These are phyloP conservation scores for Cucurbitaria berberidis DNA, from an alignment of 2,329 filamentous ascomycete species.

Conservation along the genomic window DNA sequence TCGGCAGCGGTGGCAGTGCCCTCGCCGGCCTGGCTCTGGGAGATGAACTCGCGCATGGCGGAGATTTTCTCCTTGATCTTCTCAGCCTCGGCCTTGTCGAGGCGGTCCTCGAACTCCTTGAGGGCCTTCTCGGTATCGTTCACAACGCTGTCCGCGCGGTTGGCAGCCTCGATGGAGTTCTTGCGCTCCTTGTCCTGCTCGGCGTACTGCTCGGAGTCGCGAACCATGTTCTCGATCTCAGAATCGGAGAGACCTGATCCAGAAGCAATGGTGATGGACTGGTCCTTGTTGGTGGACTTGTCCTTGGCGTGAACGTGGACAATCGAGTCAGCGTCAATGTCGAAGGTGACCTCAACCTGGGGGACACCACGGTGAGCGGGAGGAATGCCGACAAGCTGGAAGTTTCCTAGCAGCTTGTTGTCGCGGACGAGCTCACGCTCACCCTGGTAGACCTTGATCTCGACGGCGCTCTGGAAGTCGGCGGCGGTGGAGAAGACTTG, in stretches of 20 bases:
- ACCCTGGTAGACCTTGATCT: conserved; percentile 99
- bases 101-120: conserved; percentile 93
- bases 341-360: conserved; percentile 97
- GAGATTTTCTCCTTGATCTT: conserved; percentile 93
- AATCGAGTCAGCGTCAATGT: conserved; percentile 97
- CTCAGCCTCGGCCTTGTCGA: conserved; percentile 95
- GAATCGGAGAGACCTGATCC: conserved; percentile 93
- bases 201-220: conserved; percentile 96
- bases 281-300: conserved; percentile 99
- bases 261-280: conserved; percentile 98
- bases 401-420: conserved; percentile 99
- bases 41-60: conserved; percentile 83
- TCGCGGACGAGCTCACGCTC: conserved; percentile 98
- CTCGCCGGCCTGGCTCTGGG: conserved; percentile 94
- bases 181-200: conserved; percentile 97
- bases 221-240: conserved; percentile 97
- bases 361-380: conserved; percentile 95
- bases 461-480: conserved; percentile 97
- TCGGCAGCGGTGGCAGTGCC: conserved; percentile 83
- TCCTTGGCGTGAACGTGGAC: conserved; percentile 98
- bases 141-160: conserved; percentile 93
- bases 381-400: conserved; percentile 97
- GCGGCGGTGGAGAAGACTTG: conserved; percentile 97
- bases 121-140: conserved; percentile 99
- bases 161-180: conserved; percentile 91